Conservation (phyloP, 805 yeast genomes). For the Candida coleopterorum region DNA sequence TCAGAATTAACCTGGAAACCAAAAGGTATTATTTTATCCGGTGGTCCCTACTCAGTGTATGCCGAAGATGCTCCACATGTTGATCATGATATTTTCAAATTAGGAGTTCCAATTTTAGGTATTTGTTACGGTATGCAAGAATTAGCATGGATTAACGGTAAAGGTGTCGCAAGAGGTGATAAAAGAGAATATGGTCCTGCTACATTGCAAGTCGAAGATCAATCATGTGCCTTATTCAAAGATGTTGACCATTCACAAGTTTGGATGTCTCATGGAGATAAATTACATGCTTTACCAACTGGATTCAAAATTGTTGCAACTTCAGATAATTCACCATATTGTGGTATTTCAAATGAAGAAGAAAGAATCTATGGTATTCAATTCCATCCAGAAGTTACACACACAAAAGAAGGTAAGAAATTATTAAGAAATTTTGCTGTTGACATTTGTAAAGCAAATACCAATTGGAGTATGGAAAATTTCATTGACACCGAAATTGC, state of each 20-base stretch:
- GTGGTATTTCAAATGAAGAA: slow-evolving; percentile 78
- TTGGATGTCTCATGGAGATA: slow-evolving; percentile 99
- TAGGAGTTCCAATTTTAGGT: slow-evolving; percentile 91
- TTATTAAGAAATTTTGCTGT: slow-evolving; percentile 91
- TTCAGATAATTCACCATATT: slow-evolving; percentile 91
- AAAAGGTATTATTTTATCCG: slow-evolving; percentile 91
- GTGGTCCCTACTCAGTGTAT: slow-evolving; percentile 97
- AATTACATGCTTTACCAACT: slow-evolving; percentile 81
- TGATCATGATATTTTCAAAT: slow-evolving; percentile 86
- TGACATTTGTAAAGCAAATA: slow-evolving; percentile 76
- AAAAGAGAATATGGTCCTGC: slow-evolving; percentile 99
- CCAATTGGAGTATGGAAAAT: slow-evolving; percentile 98
- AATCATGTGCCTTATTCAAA: slow-evolving; percentile 65
- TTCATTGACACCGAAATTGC: slow-evolving; percentile 95
- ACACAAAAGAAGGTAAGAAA: slow-evolving; percentile 85
- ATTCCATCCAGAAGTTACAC: slow-evolving; percentile 99
- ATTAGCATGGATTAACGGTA: slow-evolving; percentile 95
- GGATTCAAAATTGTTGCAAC: slow-evolving; percentile 88
- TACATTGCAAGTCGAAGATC: slow-evolving; percentile 69
- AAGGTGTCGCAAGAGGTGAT: slow-evolving; percentile 91
- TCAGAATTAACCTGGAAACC: slow-evolving; percentile 90
- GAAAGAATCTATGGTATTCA: slow-evolving; percentile 88
- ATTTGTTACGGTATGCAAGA: slow-evolving; percentile 99
- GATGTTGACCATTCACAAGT: slow-evolving; percentile 93
- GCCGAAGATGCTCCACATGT: slow-evolving; percentile 96